A percentile compares a stretch with the other conserved stretches of the same genome.
phyloP scores from a whole-genome alignment of 1,139 yeast genomes.

The Hansenula anomala region DNA sequence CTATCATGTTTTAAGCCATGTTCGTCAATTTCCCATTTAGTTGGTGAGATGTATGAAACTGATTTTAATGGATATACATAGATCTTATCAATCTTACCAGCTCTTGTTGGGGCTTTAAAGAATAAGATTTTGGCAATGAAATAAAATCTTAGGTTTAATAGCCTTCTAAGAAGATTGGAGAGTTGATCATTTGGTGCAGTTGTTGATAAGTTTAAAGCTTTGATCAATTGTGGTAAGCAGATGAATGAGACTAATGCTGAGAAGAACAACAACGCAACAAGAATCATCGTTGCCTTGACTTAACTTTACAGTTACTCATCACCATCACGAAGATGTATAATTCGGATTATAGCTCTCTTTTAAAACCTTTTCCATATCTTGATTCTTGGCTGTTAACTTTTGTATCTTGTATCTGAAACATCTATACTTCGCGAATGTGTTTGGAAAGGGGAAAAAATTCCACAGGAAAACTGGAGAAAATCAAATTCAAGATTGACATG shows the following conservation, averaged over 20 bases:
- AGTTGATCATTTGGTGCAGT: background rate
- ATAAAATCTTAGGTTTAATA: background rate
- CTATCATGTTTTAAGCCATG: slow-evolving; percentile 39
- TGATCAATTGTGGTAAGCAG: background rate
- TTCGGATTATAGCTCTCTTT: no score
- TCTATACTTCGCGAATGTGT: no score
- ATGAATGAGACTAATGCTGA: background rate
- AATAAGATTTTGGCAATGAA: background rate
- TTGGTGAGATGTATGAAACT: slow-evolving; percentile 29
- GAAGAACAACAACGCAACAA: background rate
- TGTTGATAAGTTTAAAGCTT: background rate
- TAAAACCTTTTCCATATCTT: no score
- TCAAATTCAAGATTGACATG: no score
- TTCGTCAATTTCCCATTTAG: slow-evolving; percentile 29
- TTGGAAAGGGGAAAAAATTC: no score
- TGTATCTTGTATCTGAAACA: no score
- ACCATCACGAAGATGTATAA: no score
- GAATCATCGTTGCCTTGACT: background rate
- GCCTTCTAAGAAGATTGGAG: background rate
- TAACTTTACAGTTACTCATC: no score
- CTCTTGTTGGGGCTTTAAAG: background rate
- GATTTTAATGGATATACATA: slow-evolving; percentile 39
- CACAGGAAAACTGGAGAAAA: no score
- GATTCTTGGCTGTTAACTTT: no score
- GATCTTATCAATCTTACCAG: slow-evolving; percentile 24